Base-by-base conservation (phyloP, 345 rosid species). In the Mangifera indica region DNA sequence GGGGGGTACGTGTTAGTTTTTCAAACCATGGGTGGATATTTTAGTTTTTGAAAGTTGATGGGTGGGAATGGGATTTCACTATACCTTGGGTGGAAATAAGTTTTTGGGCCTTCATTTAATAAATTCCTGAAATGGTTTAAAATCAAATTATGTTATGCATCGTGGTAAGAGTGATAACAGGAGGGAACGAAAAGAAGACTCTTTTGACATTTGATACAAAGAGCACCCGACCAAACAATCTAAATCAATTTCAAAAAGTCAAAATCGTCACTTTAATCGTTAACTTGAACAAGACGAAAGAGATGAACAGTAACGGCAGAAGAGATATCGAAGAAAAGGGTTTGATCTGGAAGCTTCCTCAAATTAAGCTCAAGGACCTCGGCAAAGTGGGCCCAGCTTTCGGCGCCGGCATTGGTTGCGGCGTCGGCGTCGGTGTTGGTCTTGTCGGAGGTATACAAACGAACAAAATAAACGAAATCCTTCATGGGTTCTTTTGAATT, bases 371-470 rank as follows among this genome's bases (percentile, higher is more conserved):
- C 32, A 89, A 80, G 76, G 89, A 89, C 37, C 45, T 92, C 0
- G 95, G 97, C 2, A 92, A 78, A 78, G 72, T 92, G 17, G 97
- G 93, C 56, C 97, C 97, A 0, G 97, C 90, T 68, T 89, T 92
- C 59, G 97, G 97, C 29, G 71, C 87, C 60, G 97, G 98, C 65
- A 77, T 82, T 11, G 97, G 98, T 72, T 92, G 97, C 67, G 97
- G 98, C 12, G 74, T 90, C 2, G 98, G 97, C 69, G 82, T 90
- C 66, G 97, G 91, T 69, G 62, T 84, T 46, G 97, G 98, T 44
- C 86, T 94, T 20, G 56, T 94, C 66, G 97, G 97, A 81, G 98
- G 98, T 93, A 77, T 3, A 1, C 7, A 3, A 15, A 29, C 7
- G 5, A 57, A 11, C 34, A 24, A 24, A 8, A 40, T 9, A 1